Base-by-base conservation (phyloP, 768 basidiomycete species). In the Rhizopogon salebrosus region DNA sequence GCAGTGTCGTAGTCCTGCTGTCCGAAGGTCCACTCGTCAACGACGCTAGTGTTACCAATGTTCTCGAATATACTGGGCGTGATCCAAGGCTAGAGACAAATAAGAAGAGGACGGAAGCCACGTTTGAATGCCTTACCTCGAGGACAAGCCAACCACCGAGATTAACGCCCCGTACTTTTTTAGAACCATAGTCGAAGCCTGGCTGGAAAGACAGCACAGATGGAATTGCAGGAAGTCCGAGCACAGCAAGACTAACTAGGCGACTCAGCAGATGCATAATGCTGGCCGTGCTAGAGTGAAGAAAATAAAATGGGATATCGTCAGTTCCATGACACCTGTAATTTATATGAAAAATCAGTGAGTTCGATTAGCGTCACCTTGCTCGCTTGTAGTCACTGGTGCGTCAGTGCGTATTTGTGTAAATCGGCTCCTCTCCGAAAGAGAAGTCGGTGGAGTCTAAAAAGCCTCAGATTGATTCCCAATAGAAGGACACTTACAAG, bases 11-110 rank as follows among this genome's bases (percentile, higher is more conserved):
- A 26, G 58, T 82, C 75, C 49, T 79, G 72, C 53, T 77, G 71
- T 1, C 84, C 83, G 16, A 85, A 73, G 1, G 83, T 87, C 56
- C 72, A 84, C 61, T 68, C 67, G 43, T 68, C 67, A 4, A 68
- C 58, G 29, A 68, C 59, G 20, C 36, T 51, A 16, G 54, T 39
- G 57, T 78, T 70, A 20, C 80, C 82, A 0, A 87, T 88, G 62
- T 80, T 74, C 53, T 87, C 83, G 63, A 89, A 91, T 6, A 91
- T 61, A 41, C 81, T 83, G 27, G 88, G 88, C 0, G 87, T 89
- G 60, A 90, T 85, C 85, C 86, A 90, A 7, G 88, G 86, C 84
- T 66, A 57, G 20, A 34, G 7, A 20, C 13, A 14, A 49, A 49
- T 49, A n/a, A 46, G 34, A 23, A 34, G 8, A 34, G 20, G 70